Conservation (phyloP, 768 basidiomycete species). For the Boletus fagicola region DNA sequence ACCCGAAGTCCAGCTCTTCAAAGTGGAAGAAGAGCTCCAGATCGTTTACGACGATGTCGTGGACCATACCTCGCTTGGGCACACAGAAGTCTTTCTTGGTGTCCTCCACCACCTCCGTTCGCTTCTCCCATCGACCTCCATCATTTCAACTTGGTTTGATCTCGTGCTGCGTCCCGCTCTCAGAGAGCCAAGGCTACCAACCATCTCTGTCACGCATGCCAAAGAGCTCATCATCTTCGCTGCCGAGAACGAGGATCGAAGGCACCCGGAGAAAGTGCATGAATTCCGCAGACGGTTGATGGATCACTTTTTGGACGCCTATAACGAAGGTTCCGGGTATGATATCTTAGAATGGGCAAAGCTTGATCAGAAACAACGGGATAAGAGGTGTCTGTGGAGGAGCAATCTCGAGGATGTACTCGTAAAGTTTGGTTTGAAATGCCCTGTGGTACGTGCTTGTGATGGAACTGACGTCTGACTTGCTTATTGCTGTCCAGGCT, state of each 20-base stretch:
- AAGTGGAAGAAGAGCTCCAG: slow-evolving; percentile 68
- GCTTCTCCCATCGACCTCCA: slow-evolving; percentile 58
- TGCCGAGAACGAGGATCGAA: slow-evolving; percentile 47
- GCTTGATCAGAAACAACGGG: slow-evolving; percentile 59
- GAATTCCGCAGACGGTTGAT: slow-evolving; percentile 69
- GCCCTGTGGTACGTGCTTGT: slow-evolving; percentile 56
- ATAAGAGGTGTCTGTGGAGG: slow-evolving; percentile 67
- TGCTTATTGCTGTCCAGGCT: slow-evolving; percentile 44
- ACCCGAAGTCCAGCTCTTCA: slow-evolving; percentile 41
- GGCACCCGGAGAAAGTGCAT: slow-evolving; percentile 47
- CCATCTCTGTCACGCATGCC: slow-evolving; percentile 56
- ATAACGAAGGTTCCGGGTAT: slow-evolving; percentile 68
- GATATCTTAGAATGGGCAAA: slow-evolving; percentile 76
- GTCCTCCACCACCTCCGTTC: slow-evolving; percentile 62
- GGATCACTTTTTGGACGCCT: slow-evolving; percentile 73
- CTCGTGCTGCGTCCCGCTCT: slow-evolving; percentile 73
- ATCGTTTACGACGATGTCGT: slow-evolving; percentile 58
- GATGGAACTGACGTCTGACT: slow-evolving; percentile 6
- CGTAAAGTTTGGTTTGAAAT: slow-evolving; percentile 58
- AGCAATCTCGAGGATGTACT: slow-evolving; percentile 74
- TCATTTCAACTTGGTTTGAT: slow-evolving; percentile 82
- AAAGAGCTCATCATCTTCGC: slow-evolving; percentile 70
- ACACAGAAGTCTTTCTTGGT: slow-evolving; percentile 65
- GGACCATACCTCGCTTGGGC: slow-evolving; percentile 59
- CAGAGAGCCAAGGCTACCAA: slow-evolving; percentile 67